Evolutionary conservation across 2,329 filamentous ascomycete genomes (phyloP), one percentile per base, ranked within the genome.

Genomic region (Rutstroemia sydowiana): DNA sequence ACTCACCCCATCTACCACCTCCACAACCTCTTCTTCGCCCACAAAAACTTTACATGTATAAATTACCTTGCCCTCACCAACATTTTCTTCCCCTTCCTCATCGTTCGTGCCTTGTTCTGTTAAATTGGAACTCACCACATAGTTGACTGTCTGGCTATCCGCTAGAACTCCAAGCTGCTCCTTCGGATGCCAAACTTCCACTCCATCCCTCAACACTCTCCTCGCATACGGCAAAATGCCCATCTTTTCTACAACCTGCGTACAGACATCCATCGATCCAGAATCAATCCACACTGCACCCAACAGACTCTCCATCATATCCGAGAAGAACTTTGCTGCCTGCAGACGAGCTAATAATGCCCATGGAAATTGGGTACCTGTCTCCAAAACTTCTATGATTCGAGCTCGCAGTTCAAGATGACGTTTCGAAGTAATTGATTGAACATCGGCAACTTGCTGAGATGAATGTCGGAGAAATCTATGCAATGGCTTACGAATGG

Each of bases 271-370:
- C 13, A 88, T 64, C 1, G 77, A 75, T 0, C 85, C 86, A 0
- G 76, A 87, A 66, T 97, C 93, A 18, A 95, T 73, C 73, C 87
- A 96, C 0, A 96, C 75, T 0, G 90, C 91, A 0, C 88, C 92
- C 0, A 97, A 68, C 0, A 95, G 66, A 30, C 81, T 79, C 70
- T 97, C 92, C 9, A 96, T 74, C 7, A 96, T 70, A 66, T 96
- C 91, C 0, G 86, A 92, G 68, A 86, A 85, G 67, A 88, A 87
- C 64, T 96, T 96, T 14, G 79, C 79, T 0, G 83, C 75, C 13
- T 76, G 74, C 1, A 95, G 71, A 0, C 77, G 74, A 0, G 81
- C 73, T 1, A 97, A 77, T 0, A 81, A 68, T 1, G 78, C 73
- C 92, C 92, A 97, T 0, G 92, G 93, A 62, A 91, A 95, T 14